A percentile compares a stretch with the other conserved stretches of the same genome.
Evolutionary conservation across 2,329 filamentous ascomycete genomes (phyloP).

Genomic region (Dactylellina cionopaga): DNA sequence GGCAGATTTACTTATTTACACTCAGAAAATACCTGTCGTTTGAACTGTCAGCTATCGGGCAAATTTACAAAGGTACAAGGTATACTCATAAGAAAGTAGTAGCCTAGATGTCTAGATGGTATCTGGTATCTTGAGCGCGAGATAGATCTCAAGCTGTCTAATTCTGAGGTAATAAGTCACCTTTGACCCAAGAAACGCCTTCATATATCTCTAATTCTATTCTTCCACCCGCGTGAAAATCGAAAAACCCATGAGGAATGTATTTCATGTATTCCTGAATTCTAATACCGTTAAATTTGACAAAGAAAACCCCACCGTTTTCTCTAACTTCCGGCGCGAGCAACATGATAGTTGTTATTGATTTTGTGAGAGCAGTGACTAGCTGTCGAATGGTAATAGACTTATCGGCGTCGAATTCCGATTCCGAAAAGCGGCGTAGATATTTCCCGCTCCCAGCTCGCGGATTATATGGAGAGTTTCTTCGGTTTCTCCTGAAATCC

Average conservation of each 20-base stretch:
- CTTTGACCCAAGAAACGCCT: conserved; percentile 22
- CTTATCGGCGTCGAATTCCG: conserved; percentile 16
- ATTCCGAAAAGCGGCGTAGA: conserved; percentile 29
- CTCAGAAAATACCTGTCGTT: too few relatives aligned
- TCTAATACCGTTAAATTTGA: conserved; percentile 42
- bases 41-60: too few relatives aligned
- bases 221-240: conserved; percentile 36
- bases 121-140: too few relatives aligned
- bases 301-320: conserved; percentile 25
- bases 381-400: conserved; percentile 24
- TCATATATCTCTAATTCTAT: conserved; percentile 45
- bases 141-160: too few relatives aligned
- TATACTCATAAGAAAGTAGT: too few relatives aligned
- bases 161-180: neutral
- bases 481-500: conserved; percentile 21
- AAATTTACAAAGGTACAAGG: too few relatives aligned
- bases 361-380: conserved; percentile 8
- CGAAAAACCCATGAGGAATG: conserved; percentile 46
- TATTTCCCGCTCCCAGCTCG: conserved; percentile 19
- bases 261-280: conserved; percentile 51
- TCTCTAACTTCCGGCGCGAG: conserved; percentile 22
- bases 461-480: conserved; percentile 28
- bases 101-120: neutral
- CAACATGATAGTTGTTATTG: conserved; percentile 30
- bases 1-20: too few relatives aligned